Conservation (phyloP, 1,284 basidiomycete genomes). For the Caloboletus firmus region DNA sequence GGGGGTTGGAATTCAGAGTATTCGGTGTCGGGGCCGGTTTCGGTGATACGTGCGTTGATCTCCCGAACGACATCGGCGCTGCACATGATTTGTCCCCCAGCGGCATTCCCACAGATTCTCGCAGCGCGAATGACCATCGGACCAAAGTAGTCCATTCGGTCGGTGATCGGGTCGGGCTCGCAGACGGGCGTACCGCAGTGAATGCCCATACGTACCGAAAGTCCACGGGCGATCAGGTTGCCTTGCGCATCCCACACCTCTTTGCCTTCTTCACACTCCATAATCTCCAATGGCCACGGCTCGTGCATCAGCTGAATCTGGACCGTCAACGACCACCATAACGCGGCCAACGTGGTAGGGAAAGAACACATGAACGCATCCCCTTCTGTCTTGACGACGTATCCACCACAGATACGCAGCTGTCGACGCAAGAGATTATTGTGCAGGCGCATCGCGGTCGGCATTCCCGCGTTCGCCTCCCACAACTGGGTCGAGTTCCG, state of each 20-base stretch:
- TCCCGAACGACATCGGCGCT: constrained; percentile 88
- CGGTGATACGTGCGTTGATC: constrained; percentile 64
- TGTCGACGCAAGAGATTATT: constrained; percentile 87
- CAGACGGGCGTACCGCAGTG: constrained; percentile 93
- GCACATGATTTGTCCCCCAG: constrained; percentile 94
- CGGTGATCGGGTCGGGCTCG: constrained; percentile 91
- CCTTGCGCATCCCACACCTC: constrained; percentile 73
- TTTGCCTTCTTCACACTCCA: constrained; percentile 91
- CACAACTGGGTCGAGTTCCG: constrained; percentile 96
- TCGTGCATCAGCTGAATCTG: constrained; percentile 86
- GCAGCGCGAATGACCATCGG: constrained; percentile 93
- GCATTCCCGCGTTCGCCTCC: constrained; percentile 98
- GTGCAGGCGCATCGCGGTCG: constrained; percentile 91
- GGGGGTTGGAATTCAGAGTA: constrained; percentile 55
- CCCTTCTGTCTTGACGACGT: constrained; percentile 99
- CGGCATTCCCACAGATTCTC: constrained; percentile 81
- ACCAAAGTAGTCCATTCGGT: constrained; percentile 97
- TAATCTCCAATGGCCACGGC: constrained; percentile 92
- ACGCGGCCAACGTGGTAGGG: constrained; percentile 81
- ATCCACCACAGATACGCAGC: constrained; percentile 90
- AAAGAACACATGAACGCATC: constrained; percentile 99
- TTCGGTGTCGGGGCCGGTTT: constrained; percentile 56
- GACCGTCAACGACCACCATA: constrained; percentile 91
- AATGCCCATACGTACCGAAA: constrained; percentile 97
- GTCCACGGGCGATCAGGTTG: constrained; percentile 78